Evolutionary conservation across 805 yeast genomes (phyloP).

Genomic region (Jamesozyma jinghongensis): DNA sequence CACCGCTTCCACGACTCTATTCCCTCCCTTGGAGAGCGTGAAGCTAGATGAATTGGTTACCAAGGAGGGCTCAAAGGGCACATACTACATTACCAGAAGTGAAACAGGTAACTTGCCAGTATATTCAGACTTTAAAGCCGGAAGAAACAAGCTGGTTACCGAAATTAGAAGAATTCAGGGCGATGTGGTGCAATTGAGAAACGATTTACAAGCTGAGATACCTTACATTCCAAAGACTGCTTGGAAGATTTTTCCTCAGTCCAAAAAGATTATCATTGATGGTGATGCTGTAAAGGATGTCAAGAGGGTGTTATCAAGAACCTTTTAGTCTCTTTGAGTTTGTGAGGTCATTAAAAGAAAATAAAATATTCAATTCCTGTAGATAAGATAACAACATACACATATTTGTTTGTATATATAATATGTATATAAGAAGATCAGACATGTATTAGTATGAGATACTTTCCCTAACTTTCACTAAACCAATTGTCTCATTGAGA

Average conservation of each 20-base stretch:
- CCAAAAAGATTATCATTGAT: slow-evolving; percentile 44
- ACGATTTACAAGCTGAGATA: slow-evolving; percentile 48
- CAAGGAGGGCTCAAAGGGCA: slow-evolving; percentile 11
- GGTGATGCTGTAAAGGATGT: slow-evolving; percentile 37
- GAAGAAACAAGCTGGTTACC: slow-evolving; percentile 54
- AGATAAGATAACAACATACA: neutral
- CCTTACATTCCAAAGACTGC: slow-evolving; percentile 39
- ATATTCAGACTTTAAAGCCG: slow-evolving; percentile 52
- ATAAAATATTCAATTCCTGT: neutral
- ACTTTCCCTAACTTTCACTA: too few species aligned
- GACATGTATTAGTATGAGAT: too few species aligned
- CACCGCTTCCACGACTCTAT: neutral
- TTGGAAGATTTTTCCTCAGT: slow-evolving; percentile 41
- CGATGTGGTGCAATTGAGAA: slow-evolving; percentile 52
- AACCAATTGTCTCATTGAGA: slow-evolving; percentile 2
- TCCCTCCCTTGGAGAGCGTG: slow-evolving; percentile 28
- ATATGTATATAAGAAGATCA: too few species aligned
- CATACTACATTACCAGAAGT: slow-evolving; percentile 38
- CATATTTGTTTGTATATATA: neutral
- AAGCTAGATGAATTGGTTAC: slow-evolving; percentile 24
- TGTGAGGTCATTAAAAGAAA: neutral
- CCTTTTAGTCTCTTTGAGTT: too few species aligned
- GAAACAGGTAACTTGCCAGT: slow-evolving; percentile 71
- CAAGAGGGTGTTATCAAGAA: slow-evolving; percentile 20
- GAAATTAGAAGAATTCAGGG: slow-evolving; percentile 68